These are phyloP conservation scores for Agaricus bisporus DNA, from an alignment of 768 basidiomycete genomes.

Conservation along the genomic window DNA sequence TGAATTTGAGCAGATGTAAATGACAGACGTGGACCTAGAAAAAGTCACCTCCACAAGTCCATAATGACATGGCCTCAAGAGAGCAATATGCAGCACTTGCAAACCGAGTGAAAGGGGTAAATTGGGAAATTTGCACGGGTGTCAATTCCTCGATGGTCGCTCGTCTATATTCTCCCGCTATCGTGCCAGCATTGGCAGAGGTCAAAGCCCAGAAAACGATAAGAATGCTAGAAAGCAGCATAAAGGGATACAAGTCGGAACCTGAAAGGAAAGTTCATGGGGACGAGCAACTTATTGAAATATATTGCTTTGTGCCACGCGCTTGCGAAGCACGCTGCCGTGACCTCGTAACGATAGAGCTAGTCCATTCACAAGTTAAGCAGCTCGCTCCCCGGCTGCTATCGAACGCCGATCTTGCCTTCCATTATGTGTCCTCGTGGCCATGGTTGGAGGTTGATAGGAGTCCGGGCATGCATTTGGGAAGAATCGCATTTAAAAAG, in stretches of 20 bases:
- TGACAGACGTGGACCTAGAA: not conserved
- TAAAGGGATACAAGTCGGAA: not conserved
- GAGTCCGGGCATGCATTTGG: too few species aligned
- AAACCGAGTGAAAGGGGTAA: conserved; percentile 41
- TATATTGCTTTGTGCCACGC: too few species aligned
- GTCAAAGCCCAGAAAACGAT: not conserved
- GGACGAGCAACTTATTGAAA: not conserved
- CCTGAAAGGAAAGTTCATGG: not conserved
- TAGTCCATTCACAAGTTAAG: too few species aligned
- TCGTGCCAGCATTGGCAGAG: not conserved
- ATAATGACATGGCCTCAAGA: conserved; percentile 33
- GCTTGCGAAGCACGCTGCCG: too few species aligned
- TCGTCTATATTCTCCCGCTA: not conserved
- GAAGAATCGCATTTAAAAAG: too few species aligned
- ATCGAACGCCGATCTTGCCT: too few species aligned
- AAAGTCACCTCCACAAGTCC: conserved; percentile 46
- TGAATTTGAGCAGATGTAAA: not conserved
- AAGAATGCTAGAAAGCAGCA: not conserved
- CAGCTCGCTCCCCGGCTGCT: too few species aligned
- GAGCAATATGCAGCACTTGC: conserved; percentile 48
- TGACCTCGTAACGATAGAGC: too few species aligned
- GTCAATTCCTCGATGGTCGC: conserved; percentile 20
- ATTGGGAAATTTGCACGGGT: conserved; percentile 34
- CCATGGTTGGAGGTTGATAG: too few species aligned
- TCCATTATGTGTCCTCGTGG: too few species aligned